Conservation (phyloP, 2,329 filamentous ascomycete genomes). For the Dendryphion nanum region DNA sequence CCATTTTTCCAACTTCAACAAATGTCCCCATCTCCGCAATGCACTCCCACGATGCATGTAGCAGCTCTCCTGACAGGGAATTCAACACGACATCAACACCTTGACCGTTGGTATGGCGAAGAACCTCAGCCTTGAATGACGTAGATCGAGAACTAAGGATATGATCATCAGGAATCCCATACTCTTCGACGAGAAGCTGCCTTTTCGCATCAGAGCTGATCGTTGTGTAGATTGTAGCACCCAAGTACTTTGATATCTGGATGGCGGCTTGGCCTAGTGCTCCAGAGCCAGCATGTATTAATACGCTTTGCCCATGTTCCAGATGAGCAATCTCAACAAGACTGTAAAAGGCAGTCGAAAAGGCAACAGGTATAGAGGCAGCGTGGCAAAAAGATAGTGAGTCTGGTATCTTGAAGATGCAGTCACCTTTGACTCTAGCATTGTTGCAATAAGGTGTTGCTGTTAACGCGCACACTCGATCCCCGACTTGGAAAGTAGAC, state of each 20-base stretch:
- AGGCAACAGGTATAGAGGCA: not conserved
- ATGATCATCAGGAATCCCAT: not conserved
- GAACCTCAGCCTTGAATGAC: not conserved
- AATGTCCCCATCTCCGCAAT: not conserved
- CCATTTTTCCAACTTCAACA: not conserved
- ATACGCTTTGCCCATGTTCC: not conserved
- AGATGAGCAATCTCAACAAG: not conserved
- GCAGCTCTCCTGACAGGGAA: not conserved
- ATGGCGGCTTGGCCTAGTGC: not conserved
- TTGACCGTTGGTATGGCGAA: not conserved
- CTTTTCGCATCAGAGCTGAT: not conserved
- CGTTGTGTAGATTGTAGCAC: not conserved
- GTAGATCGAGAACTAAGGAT: not conserved
- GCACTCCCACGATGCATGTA: not conserved
- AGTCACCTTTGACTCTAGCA: not conserved
- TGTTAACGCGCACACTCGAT: not conserved
- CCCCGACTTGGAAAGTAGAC: not conserved
- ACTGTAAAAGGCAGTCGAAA: not conserved
- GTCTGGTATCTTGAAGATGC: not conserved
- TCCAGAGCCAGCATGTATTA: not conserved
- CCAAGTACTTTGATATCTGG: not conserved
- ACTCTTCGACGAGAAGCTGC: not conserved
- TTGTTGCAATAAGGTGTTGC: not conserved
- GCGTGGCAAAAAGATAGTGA: not conserved
- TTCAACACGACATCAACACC: conserved; percentile 1